Percentiles rank a stretch among this genome's conserved stretches.
Conservation (phyloP, 805 yeast genomes). For the Kodamaea laetipori region DNA sequence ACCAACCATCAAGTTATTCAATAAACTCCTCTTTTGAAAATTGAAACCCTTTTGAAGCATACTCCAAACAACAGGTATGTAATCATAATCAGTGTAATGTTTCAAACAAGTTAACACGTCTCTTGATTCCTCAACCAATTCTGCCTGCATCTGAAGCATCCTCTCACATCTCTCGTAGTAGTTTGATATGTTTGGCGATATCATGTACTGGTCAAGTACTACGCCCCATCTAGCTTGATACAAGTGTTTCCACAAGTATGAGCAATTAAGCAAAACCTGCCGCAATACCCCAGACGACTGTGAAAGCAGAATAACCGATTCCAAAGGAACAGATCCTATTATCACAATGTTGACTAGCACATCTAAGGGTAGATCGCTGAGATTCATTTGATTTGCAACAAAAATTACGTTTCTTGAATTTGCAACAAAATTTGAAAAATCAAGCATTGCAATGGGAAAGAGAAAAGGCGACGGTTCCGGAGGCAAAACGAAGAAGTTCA, state of each 20-base stretch:
- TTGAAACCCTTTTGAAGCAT: background rate
- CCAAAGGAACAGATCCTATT: background rate
- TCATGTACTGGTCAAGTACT: constrained; percentile 8
- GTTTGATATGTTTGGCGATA: background rate
- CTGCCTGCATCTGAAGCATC: constrained; percentile 1
- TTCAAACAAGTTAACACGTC: constrained; percentile 4
- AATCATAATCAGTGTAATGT: background rate
- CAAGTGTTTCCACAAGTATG: constrained; percentile 13
- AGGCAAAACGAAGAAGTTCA: constrained; percentile 44
- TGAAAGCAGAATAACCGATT: constrained; percentile 5
- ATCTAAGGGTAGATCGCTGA: constrained; percentile 11
- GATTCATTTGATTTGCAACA: background rate
- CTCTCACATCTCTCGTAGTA: background rate
- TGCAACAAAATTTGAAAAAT: background rate
- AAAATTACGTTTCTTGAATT: no score
- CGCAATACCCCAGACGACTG: background rate
- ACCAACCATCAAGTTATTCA: constrained; percentile 6
- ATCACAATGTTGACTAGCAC: background rate
- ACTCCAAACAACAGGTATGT: constrained; percentile 1
- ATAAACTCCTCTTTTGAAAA: constrained; percentile 3
- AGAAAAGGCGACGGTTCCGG: constrained; percentile 26
- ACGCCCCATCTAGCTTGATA: constrained; percentile 11
- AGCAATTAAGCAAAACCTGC: background rate
- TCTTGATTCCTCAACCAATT: background rate
- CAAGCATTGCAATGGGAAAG: constrained; percentile 27